phyloP scores from a whole-genome alignment of 306 rosid genomes.

The Oemleria cerasiformis region DNA sequence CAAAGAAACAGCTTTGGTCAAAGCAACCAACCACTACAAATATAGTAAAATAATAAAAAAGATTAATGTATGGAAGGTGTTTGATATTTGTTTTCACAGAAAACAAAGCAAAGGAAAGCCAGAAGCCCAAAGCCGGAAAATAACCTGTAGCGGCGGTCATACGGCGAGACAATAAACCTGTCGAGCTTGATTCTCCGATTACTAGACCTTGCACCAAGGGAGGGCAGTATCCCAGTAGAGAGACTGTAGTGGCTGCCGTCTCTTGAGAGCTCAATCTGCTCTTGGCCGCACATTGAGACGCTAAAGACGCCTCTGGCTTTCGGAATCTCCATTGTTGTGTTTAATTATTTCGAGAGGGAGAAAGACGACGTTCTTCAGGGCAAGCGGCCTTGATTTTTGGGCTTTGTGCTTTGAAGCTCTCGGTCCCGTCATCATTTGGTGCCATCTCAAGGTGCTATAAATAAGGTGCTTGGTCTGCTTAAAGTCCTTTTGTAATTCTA shows the following conservation, averaged over 20 bases:
- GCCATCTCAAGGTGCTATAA: not conserved
- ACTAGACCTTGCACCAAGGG: slow-evolving; percentile 72
- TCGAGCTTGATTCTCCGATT: slow-evolving; percentile 52
- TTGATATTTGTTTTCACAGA: not conserved
- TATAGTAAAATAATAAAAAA: not conserved
- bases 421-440: not conserved
- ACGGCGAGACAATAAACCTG: slow-evolving; percentile 51
- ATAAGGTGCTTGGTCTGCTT: not conserved
- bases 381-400: not conserved
- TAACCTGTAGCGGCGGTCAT: slow-evolving; percentile 80
- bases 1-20: not conserved
- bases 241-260: slow-evolving; percentile 87
- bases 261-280: slow-evolving; percentile 64
- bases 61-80: not conserved
- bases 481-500: not conserved
- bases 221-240: slow-evolving; percentile 68
- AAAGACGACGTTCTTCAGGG: not conserved
- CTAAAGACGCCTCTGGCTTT: slow-evolving; percentile 29
- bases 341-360: not conserved
- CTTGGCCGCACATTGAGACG: slow-evolving; percentile 49
- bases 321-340: slow-evolving; percentile 17
- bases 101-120: slow-evolving; percentile 2
- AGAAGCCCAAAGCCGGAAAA: not conserved
- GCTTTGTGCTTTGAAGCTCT: not conserved
- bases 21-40: not conserved